phyloP scores from a whole-genome alignment of 2,329 filamentous ascomycete genomes.

The Sclerotinia nivalis region DNA sequence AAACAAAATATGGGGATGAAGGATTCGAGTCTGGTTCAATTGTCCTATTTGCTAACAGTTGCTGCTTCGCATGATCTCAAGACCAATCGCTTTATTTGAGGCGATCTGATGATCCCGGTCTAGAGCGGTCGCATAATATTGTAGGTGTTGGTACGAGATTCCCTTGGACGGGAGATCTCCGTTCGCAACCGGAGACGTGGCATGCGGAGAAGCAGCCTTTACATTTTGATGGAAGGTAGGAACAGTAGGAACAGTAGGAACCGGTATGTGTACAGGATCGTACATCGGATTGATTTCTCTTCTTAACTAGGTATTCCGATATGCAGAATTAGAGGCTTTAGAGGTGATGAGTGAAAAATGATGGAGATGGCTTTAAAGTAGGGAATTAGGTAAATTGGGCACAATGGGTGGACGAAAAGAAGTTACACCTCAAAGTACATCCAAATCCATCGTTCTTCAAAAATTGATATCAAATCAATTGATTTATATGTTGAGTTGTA shows the following conservation, averaged over 20 bases:
- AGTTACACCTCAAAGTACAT: no score
- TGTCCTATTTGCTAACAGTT: conserved; percentile 7
- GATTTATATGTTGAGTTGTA: neutral
- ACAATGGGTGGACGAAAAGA: no score
- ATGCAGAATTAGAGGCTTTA: neutral
- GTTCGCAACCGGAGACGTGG: conserved; percentile 19
- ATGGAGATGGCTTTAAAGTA: neutral
- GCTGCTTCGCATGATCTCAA: neutral
- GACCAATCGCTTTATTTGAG: conserved; percentile 15
- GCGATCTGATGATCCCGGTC: conserved; percentile 17
- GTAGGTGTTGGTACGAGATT: conserved; percentile 16
- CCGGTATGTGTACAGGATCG: neutral
- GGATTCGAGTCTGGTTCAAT: neutral
- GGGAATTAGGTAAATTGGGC: neutral
- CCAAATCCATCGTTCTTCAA: neutral
- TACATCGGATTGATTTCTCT: conserved; percentile 3
- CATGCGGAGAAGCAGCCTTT: conserved; percentile 14
- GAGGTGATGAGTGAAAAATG: conserved; percentile 1
- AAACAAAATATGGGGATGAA: neutral
- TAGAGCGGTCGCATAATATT: conserved; percentile 10
- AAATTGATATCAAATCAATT: neutral
- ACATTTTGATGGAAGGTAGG: neutral
- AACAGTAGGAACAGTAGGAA: conserved; percentile 18
- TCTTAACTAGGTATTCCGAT: neutral
- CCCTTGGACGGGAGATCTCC: conserved; percentile 17